Evolutionary conservation across 345 rosid species (phyloP).

Genomic region (Moringa oleifera): DNA sequence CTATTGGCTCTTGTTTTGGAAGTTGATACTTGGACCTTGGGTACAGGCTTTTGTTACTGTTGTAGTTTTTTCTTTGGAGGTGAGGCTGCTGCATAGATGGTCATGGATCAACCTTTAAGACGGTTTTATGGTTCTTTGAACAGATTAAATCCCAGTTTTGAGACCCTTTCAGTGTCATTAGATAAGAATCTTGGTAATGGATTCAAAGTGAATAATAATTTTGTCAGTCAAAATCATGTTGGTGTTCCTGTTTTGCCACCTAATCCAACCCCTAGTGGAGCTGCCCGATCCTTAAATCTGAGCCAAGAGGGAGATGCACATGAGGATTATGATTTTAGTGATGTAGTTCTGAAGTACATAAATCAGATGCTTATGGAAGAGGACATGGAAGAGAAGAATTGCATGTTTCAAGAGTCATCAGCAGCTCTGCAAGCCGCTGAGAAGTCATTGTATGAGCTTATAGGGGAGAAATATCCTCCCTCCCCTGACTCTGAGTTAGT

Average conservation of each 20-base stretch:
- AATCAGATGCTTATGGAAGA: conserved; percentile 59
- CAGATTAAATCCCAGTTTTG: conserved; percentile 20
- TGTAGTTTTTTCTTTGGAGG: not conserved
- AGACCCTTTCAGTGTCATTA: conserved; percentile 7
- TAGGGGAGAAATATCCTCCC: conserved; percentile 52
- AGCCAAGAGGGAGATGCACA: conserved; percentile 23
- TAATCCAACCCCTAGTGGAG: conserved; percentile 2
- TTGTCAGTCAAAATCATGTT: conserved; percentile 9
- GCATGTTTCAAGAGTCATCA: conserved; percentile 50
- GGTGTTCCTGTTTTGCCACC: conserved; percentile 19
- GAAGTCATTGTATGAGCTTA: conserved; percentile 51
- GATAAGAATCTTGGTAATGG: conserved; percentile 15
- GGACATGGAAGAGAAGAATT: conserved; percentile 54
- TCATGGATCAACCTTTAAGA: conserved; percentile 33
- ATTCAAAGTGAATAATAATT: conserved; percentile 5
- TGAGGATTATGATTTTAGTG: conserved; percentile 50
- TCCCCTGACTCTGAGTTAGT: conserved; percentile 9
- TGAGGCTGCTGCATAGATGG: conserved; percentile 10
- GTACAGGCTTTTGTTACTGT: not conserved
- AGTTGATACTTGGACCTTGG: conserved; percentile 1
- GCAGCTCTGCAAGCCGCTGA: conserved; percentile 60
- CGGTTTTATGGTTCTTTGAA: conserved; percentile 24
- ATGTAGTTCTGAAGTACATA: conserved; percentile 50
- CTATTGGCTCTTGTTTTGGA: not conserved
- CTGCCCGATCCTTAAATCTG: not conserved